Evolutionary conservation across 352 stramenopile species (phyloP).

Genomic region (Globisporangium cystogenes): DNA sequence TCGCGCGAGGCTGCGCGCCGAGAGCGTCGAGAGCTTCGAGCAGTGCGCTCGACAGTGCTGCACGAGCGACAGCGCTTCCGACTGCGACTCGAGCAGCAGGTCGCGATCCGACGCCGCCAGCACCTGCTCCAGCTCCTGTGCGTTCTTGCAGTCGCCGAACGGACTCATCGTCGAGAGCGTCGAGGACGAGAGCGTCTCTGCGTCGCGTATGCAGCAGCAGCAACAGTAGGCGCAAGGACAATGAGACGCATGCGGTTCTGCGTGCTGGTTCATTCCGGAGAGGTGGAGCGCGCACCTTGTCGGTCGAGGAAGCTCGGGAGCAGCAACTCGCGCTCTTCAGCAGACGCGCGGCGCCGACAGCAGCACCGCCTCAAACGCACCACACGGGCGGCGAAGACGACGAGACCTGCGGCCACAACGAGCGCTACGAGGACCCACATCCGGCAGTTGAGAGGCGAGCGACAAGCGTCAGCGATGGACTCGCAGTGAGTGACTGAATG

Average conservation of each 20-base stretch:
- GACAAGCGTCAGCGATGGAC: too few relatives aligned
- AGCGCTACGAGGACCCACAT: constrained; percentile 4
- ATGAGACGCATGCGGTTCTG: too few relatives aligned
- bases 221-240: too few relatives aligned
- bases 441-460: too few relatives aligned
- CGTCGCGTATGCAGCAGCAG: not conserved
- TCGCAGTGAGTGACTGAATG: too few relatives aligned
- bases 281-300: not conserved
- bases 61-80: constrained; percentile 5
- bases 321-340: not conserved
- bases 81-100: constrained; percentile 1
- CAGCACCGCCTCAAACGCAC: not conserved
- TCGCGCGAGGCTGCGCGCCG: constrained; percentile 4
- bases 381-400: not conserved
- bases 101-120: not conserved
- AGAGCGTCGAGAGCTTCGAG: constrained; percentile 8
- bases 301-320: not conserved
- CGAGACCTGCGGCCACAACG: constrained; percentile 1
- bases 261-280: too few relatives aligned
- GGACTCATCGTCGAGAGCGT: not conserved
- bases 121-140: constrained; percentile 1
- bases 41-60: not conserved
- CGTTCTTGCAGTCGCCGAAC: not conserved
- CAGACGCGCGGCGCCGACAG: not conserved
- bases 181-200: not conserved